Evolutionary conservation across 108 stramenopile genomes (phyloP), one percentile per base, ranked within the genome.

Genomic region (Cyclotella choctawhatcheeana): DNA sequence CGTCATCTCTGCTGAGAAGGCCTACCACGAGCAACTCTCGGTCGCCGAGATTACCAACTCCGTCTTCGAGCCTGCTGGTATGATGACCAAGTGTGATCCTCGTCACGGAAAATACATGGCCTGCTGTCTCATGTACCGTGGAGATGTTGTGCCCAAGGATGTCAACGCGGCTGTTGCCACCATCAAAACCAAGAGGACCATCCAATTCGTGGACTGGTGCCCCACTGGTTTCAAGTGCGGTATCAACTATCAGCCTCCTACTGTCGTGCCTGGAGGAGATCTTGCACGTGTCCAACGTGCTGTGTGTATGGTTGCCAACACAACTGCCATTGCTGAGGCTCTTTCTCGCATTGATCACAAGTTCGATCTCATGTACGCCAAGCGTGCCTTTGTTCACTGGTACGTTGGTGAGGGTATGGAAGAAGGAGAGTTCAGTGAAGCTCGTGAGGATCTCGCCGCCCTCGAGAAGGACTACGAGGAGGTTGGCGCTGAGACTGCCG

Each of bases 351-450:
- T 99, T 64, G 98, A 99, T 75, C 98, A 98, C 96, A 93, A 99
- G 96, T 99, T 99, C 89, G 99, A 99, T 86, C 94, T 98, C 62
- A 99, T 99, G 99, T 99, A 99, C 82, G 97, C 97, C 91, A 99
- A 99, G 96, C 98, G 99, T 86, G 98, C 99, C 69, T 99, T 99
- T 75, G 97, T 99, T 59, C 97, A 99, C 91, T 99, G 98, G 98
- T 99, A 98, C 70, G 99, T 99, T 70, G 97, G 99, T 51, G 99
- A 98, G 84, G 97, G 99, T 86, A 99, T 99, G 98, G 92, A 99
- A 84, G 98, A 99, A 75, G 98, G 98, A 65, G 98, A 99, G 78
- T 99, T 99, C 92, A 95, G 94, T 37, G 98, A 99, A 77, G 98
- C 98, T 54, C 97, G 98, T 87, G 98, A 99, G 92, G 97, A 98